Evolutionary conservation across 306 rosid genomes (phyloP).

Genomic region (Acacia melanoxylon): DNA sequence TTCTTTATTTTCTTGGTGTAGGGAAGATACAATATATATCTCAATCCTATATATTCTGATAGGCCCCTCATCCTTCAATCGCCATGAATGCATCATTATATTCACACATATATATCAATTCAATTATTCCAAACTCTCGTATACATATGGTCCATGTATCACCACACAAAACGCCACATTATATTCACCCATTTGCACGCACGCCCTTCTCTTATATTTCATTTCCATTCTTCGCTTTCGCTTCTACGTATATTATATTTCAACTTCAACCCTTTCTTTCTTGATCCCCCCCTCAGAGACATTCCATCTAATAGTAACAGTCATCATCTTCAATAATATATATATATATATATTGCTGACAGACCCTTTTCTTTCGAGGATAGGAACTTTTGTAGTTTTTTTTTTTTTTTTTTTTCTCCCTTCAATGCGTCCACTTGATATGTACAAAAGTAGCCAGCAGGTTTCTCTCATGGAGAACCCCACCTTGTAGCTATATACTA

Average conservation of each 20-base stretch:
- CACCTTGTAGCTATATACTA: neutral
- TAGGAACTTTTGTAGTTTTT: neutral
- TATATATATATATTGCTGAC: neutral
- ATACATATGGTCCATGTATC: slow-evolving; percentile 26
- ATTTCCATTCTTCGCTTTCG: neutral
- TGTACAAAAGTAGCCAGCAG: neutral
- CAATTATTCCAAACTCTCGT: neutral
- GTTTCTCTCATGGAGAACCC: neutral
- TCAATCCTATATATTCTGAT: slow-evolving; percentile 4
- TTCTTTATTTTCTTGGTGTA: neutral
- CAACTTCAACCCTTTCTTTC: neutral
- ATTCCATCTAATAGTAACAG: neutral
- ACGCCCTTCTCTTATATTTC: neutral
- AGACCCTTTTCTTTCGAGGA: neutral
- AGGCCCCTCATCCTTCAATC: neutral
- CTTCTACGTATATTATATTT: neutral
- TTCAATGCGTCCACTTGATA: neutral
- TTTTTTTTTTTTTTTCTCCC: neutral
- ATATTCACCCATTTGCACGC: neutral
- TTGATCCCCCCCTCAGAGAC: neutral
- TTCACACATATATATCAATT: slow-evolving; percentile 11
- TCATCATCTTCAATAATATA: neutral
- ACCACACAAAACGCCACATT: neutral
- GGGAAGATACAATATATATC: slow-evolving; percentile 2
- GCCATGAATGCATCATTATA: neutral